Conservation (phyloP, 2,329 filamentous ascomycete genomes). For the Phialophora verrucosa region DNA sequence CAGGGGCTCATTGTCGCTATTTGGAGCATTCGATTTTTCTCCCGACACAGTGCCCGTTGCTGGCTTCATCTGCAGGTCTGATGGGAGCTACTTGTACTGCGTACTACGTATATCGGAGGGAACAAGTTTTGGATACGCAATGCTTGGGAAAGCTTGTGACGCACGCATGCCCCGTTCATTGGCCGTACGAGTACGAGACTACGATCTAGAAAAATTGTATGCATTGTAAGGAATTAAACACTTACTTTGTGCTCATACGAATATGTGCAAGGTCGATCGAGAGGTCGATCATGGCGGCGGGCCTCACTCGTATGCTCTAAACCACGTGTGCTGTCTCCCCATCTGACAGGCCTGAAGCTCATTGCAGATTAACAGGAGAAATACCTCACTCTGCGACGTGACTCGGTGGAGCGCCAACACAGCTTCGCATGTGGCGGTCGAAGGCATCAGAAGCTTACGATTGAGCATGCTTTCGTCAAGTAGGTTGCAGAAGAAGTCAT, state of each 20-base stretch:
- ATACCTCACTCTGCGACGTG: not conserved
- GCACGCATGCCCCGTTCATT: not conserved
- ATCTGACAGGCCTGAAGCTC: not conserved
- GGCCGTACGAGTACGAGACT: too few species aligned
- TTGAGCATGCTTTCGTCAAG: not conserved
- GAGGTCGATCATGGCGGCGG: not conserved
- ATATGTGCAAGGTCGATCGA: not conserved
- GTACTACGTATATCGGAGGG: not conserved
- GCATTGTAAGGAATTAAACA: not conserved
- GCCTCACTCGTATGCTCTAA: not conserved
- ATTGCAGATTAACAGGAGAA: not conserved
- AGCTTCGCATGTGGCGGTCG: not conserved
- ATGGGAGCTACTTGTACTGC: not conserved
- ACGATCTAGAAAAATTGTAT: not conserved
- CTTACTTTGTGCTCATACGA: not conserved
- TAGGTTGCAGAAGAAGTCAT: not conserved
- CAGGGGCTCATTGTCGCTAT: not conserved
- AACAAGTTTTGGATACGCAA: not conserved
- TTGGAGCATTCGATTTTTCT: not conserved
- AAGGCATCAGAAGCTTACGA: not conserved
- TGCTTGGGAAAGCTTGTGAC: not conserved
- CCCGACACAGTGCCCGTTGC: not conserved
- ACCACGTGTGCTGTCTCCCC: not conserved
- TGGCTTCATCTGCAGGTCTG: not conserved
- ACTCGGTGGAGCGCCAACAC: not conserved